phyloP scores from a whole-genome alignment of 2,329 filamentous ascomycete genomes.

The Leptodontidium sp. region DNA sequence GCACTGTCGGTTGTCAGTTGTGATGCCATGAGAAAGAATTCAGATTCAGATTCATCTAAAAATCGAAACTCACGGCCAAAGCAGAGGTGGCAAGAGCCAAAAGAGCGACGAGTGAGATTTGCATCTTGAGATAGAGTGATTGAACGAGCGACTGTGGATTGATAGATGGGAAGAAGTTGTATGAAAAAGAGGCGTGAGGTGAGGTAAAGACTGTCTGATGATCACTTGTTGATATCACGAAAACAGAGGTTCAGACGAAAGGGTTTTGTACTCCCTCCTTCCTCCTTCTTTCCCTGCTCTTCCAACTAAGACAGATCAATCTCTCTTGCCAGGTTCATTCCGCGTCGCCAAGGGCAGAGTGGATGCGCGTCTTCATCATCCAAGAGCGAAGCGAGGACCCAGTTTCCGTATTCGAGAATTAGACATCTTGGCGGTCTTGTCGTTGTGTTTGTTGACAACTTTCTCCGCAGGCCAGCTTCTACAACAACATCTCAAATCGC shows the following conservation, averaged over 20 bases:
- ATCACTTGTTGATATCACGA: neutral
- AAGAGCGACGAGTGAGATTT: slow-evolving; percentile 10
- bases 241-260: neutral
- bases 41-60: neutral
- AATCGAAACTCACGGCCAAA: neutral
- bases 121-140: neutral
- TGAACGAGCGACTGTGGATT: neutral
- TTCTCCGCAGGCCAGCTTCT: neutral
- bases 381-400: slow-evolving; percentile 9
- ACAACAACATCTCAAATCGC: too few relatives aligned
- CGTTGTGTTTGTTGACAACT: neutral
- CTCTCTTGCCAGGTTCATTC: slow-evolving; percentile 4
- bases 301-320: slow-evolving; percentile 9
- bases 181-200: neutral
- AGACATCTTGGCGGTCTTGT: neutral
- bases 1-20: neutral
- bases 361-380: slow-evolving; percentile 11
- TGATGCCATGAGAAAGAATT: neutral
- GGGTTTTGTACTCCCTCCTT: neutral
- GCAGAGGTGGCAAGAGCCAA: slow-evolving; percentile 7
- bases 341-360: slow-evolving; percentile 9
- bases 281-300: neutral
- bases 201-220: slow-evolving; percentile 13
- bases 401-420: slow-evolving; percentile 13
- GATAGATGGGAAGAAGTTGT: neutral